Conservation (phyloP, 2,329 filamentous ascomycete species). For the Rhexocercosporidium sp. region DNA sequence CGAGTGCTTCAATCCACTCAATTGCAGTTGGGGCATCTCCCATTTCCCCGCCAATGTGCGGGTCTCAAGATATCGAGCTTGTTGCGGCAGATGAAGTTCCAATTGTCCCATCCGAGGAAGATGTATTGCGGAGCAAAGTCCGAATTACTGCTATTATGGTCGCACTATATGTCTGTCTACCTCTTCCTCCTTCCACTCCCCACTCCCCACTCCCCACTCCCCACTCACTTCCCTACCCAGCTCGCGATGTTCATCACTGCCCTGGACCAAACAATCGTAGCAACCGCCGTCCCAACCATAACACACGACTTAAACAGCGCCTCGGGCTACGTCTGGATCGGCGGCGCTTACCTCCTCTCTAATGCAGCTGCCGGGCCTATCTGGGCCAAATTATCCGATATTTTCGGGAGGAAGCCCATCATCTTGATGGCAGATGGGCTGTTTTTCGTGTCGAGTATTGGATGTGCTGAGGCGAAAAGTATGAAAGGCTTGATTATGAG, state of each 20-base stretch:
- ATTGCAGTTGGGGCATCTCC: background rate
- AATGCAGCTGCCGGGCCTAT: conserved; percentile 57
- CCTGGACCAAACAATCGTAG: conserved; percentile 45
- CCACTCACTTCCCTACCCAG: background rate
- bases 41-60: background rate
- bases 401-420: conserved; percentile 69
- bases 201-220: background rate
- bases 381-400: conserved; percentile 66
- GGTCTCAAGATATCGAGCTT: background rate
- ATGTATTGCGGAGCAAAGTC: background rate
- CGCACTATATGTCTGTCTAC: conserved; percentile 1
- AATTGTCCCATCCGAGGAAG: background rate
- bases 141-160: conserved; percentile 2
- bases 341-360: conserved; percentile 50
- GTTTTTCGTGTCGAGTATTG: conserved; percentile 65
- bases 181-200: no score
- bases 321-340: conserved; percentile 58
- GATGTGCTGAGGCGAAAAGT: conserved; percentile 61
- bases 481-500: conserved; percentile 67
- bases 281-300: conserved; percentile 46
- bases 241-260: conserved; percentile 35
- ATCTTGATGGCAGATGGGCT: conserved; percentile 64
- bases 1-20: background rate
- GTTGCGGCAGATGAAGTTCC: background rate
- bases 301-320: conserved; percentile 47